These are phyloP conservation scores for Pezicula neosporulosa DNA, from an alignment of 2,329 filamentous ascomycete genomes.

Conservation along the genomic window DNA sequence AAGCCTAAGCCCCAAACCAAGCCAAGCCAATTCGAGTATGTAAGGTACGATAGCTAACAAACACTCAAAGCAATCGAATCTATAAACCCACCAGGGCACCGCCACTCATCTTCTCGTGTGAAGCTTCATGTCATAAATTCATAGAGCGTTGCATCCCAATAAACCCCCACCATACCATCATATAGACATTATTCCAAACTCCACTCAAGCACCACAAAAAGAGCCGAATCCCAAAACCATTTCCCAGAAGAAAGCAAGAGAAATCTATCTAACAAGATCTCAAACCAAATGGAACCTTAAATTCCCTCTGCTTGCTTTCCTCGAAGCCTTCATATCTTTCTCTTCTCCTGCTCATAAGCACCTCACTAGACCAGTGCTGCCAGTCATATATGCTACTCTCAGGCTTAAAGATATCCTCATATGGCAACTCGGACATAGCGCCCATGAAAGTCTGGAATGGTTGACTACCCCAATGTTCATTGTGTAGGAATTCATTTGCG, in stretches of 20 bases:
- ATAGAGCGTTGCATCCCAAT: no score
- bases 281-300: background rate
- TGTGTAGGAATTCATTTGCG: slow-evolving; percentile 19
- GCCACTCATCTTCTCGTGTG: no score
- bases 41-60: no score
- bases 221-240: background rate
- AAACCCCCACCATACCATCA: no score
- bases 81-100: no score
- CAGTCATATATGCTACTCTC: slow-evolving; percentile 25
- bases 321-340: slow-evolving; percentile 24
- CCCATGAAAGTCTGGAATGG: slow-evolving; percentile 30
- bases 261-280: background rate
- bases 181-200: no score
- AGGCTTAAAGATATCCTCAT: slow-evolving; percentile 28
- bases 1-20: no score
- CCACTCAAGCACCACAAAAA: background rate
- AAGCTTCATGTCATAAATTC: no score
- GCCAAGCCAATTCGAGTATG: no score
- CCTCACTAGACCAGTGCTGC: slow-evolving; percentile 26
- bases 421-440: slow-evolving; percentile 24
- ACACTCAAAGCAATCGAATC: no score
- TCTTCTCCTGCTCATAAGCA: slow-evolving; percentile 23
- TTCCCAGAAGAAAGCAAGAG: background rate
- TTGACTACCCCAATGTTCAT: slow-evolving; percentile 22
- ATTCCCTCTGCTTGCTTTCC: background rate